Evolutionary conservation across 2,329 filamentous ascomycete genomes (phyloP).

Genomic region (Diplodia seriata): DNA sequence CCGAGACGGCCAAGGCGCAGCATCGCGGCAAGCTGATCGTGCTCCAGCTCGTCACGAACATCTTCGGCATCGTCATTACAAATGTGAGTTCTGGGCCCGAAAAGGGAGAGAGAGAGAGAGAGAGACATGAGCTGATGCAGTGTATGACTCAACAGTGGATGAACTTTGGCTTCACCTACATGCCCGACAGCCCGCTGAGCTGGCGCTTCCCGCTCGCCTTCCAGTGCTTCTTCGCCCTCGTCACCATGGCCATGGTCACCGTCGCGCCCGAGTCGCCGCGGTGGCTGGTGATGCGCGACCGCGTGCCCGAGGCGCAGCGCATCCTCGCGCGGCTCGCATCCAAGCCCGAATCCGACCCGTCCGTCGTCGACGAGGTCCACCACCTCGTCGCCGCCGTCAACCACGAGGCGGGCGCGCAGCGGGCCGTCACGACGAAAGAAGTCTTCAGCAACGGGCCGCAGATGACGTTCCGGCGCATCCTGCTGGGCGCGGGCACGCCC

Average conservation of each 20-base stretch:
- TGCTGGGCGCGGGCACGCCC: background rate
- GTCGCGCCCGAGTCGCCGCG: background rate
- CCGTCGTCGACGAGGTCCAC: too few relatives aligned
- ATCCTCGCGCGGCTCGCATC: background rate
- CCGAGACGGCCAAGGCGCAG: constrained; percentile 54
- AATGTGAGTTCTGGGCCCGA: background rate
- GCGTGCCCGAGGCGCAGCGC: background rate
- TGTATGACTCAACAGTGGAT: background rate
- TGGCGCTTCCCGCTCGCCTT: background rate
- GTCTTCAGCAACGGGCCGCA: background rate
- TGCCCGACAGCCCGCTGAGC: background rate
- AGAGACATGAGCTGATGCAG: too few relatives aligned
- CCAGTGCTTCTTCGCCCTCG: background rate
- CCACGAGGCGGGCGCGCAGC: too few relatives aligned
- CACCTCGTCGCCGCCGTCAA: too few relatives aligned
- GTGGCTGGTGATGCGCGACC: background rate
- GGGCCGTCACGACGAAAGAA: too few relatives aligned
- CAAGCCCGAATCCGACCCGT: too few relatives aligned
- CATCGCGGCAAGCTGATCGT: background rate
- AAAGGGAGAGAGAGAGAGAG: too few relatives aligned
- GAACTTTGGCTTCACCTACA: background rate
- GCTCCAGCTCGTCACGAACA: background rate
- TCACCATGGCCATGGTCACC: background rate
- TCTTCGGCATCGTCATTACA: background rate
- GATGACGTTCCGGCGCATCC: background rate